Base-by-base conservation (phyloP, 345 rosid genomes). In the Gossypium bickii region DNA sequence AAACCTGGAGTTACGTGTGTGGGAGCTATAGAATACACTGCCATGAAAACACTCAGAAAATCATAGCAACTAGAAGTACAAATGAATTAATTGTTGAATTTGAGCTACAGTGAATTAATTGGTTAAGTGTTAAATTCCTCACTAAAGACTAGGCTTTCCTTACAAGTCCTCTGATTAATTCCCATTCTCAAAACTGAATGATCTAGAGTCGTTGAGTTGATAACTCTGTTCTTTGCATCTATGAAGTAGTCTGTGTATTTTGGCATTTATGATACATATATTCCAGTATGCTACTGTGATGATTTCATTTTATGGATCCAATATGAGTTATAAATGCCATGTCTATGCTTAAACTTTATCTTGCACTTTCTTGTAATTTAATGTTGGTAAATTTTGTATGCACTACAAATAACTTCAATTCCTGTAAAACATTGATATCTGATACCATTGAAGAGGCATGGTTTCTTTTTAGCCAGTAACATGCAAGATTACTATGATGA, bases 361-460 rank as follows among this genome's bases (percentile, higher is more conserved):
- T 2, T 9, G 4, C 16, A 49, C 56, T 73, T 8, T 62, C 70
- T 61, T 20, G 20, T 73, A 61, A 55, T 55, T 70, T 43, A 55
- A 12, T 73, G 25, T 6, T 44, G 70, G 29, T 61, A n/a, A 62
- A 15, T 29, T 61, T 61, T 25, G 5, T n/a, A 22, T 77, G 22
- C 51, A 18, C 59, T 71, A 44, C 20, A 15, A 55, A 64, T 16
- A 43, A 29, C 58, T 70, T 77, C 41, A 62, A 44, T 53, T 64
- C 16, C 16, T 66, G 60, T 44, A 61, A 43, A 65, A 34, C 10
- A 60, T 29, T 3, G 17, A n/a, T 63, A 43, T 15, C 18, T 27
- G 45, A 27, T 71, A 25, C 15, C 68, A 43, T 43, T 22, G 20
- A 18, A 45, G 25, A 59, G 63, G 38, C 15, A 11, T 59, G 63